Conservation (phyloP, 805 yeast genomes). For the Starmerella apicola region DNA sequence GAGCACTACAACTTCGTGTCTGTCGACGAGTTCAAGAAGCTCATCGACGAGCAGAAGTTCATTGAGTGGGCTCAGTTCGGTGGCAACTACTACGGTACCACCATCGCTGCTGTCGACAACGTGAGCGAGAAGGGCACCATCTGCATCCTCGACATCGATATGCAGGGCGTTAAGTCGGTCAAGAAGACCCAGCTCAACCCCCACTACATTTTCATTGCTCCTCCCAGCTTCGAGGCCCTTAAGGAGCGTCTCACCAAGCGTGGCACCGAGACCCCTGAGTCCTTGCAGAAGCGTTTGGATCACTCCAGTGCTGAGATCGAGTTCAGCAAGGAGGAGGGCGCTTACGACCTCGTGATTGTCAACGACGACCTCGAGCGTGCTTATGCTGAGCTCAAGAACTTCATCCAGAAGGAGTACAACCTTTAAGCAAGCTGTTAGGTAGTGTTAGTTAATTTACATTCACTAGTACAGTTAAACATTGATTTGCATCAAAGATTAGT, state of each 20-base stretch:
- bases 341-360: constrained; percentile 78
- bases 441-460: no score
- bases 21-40: constrained; percentile 63
- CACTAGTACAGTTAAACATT: no score
- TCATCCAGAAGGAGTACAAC: constrained; percentile 32
- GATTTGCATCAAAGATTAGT: no score
- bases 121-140: constrained; percentile 50
- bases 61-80: constrained; percentile 98
- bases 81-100: constrained; percentile 94
- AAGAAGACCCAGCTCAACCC: constrained; percentile 75
- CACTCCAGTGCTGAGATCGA: constrained; percentile 87
- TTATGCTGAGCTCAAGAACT: constrained; percentile 64
- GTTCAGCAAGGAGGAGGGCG: constrained; percentile 69
- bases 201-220: constrained; percentile 74
- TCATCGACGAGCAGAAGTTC: constrained; percentile 65
- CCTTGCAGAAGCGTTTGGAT: constrained; percentile 65
- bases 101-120: constrained; percentile 71
- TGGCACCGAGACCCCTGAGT: constrained; percentile 90
- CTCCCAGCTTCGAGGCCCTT: constrained; percentile 78
- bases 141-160: constrained; percentile 92
- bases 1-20: constrained; percentile 77
- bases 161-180: constrained; percentile 96
- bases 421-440: neutral
- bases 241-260: constrained; percentile 66
- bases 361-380: constrained; percentile 89